Evolutionary conservation across 2,329 filamentous ascomycete species (phyloP), one percentile per base, ranked within the genome.

Genomic region (Verticillium albo-atrum): DNA sequence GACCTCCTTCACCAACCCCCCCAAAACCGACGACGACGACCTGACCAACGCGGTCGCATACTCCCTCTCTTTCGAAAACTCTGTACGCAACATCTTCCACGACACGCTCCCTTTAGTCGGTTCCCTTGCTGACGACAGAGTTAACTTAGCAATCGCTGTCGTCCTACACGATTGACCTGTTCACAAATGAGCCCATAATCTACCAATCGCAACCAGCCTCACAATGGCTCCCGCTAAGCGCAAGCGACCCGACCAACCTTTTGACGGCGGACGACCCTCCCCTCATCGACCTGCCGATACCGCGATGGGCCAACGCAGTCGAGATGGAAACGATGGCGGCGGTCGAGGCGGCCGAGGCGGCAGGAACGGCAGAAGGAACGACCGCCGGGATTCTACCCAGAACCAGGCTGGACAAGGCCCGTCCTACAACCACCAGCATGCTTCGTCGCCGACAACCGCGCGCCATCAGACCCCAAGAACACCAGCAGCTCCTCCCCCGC

Each of bases 271-370:
- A 63, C 79, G 86, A 61, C 85, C 85, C 23, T 82, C 86, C 56
- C 86, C 87, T 56, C 85, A 89, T 72, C 83, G 85, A 34, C 85
- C 86, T 54, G 79, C 77, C 57, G 82, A 87, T 65, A 81, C 81
- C 6, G 68, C 73, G 42, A 68, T 86, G 58, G 83, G 76, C 51
- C 84, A 86, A 63, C 83, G 87, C 70, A 85, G 88, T 58, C 74
- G 81, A 72, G 79, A 81, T 64, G 71, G 73, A 56, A 64, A 68
- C 55, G 78, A 83, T 67, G 75, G 75, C 42, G 72, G 75, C 64
- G 77, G 76, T 55, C 72, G 77, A 61, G 75, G 79, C 62, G 70
- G 73, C 56, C 78, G 81, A 58, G 75, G 77, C 55, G 72, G 70
- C n/a, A 73, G 80, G 63, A 75, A 75, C 59, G 76, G 75, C 53